Evolutionary conservation across 163 green algal species (phyloP).

Genomic region (Volvox carteri): DNA sequence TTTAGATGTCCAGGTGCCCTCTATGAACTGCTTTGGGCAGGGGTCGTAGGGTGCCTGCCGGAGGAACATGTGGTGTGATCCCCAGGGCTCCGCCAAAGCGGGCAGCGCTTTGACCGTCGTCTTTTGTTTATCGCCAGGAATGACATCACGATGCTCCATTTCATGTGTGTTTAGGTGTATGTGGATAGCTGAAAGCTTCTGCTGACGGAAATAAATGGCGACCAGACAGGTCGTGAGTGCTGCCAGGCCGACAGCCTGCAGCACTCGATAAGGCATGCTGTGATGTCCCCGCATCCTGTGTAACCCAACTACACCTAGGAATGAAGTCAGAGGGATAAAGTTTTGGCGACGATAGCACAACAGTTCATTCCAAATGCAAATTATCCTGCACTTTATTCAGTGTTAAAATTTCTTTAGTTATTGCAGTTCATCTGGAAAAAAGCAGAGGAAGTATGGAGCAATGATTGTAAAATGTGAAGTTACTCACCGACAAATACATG

Average conservation of each 20-base stretch:
- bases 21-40: conserved; percentile 21
- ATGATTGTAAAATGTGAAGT: too few relatives aligned
- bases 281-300: not conserved
- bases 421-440: too few relatives aligned
- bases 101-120: not conserved
- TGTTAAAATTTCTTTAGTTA: too few relatives aligned
- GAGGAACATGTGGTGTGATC: conserved; percentile 31
- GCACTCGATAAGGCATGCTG: not conserved
- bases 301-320: not conserved
- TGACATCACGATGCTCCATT: not conserved
- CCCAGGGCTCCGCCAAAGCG: conserved; percentile 16
- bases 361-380: too few relatives aligned
- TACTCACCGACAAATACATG: too few relatives aligned
- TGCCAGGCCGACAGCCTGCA: conserved; percentile 19
- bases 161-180: not conserved
- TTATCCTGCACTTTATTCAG: too few relatives aligned
- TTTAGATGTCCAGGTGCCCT: conserved; percentile 24
- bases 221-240: not conserved
- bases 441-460: too few relatives aligned
- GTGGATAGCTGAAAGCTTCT: not conserved
- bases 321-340: too few relatives aligned
- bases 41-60: not conserved
- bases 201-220: conserved; percentile 30
- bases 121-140: not conserved
- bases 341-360: too few relatives aligned